Evolutionary conservation across 306 rosid genomes (phyloP).

Genomic region (Quercus bicolor): DNA sequence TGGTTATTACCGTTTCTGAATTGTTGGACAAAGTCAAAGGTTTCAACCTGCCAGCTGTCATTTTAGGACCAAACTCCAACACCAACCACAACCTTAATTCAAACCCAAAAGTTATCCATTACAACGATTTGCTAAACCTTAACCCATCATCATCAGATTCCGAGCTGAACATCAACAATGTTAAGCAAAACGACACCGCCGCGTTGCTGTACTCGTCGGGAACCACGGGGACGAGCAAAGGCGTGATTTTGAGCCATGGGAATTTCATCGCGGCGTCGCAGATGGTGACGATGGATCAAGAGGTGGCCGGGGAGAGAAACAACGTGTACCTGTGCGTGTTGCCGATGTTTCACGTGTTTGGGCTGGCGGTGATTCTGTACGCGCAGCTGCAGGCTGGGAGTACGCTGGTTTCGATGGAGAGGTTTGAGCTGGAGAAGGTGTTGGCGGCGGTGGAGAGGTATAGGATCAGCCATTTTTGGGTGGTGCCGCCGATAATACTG

Average conservation of each 20-base stretch:
- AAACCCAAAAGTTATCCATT: constrained; percentile 17
- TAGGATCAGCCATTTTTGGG: constrained; percentile 64
- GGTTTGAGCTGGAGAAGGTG: constrained; percentile 51
- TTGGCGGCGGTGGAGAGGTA: constrained; percentile 55
- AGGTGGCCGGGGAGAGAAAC: constrained; percentile 26
- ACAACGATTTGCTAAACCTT: constrained; percentile 39
- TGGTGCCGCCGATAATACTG: constrained; percentile 79
- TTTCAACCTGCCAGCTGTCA: constrained; percentile 50
- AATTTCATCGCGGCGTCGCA: constrained; percentile 63
- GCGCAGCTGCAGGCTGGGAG: constrained; percentile 58
- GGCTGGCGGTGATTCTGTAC: constrained; percentile 48
- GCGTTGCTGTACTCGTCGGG: constrained; percentile 83
- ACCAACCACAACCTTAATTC: neutral
- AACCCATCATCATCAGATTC: constrained; percentile 27
- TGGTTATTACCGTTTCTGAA: constrained; percentile 61
- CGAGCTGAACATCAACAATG: constrained; percentile 38
- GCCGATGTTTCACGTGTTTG: constrained; percentile 92
- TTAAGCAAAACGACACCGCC: constrained; percentile 69
- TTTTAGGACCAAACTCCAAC: constrained; percentile 27
- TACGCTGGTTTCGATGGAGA: constrained; percentile 46
- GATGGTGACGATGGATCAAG: constrained; percentile 66
- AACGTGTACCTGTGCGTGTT: constrained; percentile 56
- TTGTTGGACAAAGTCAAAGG: constrained; percentile 55
- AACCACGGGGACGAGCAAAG: constrained; percentile 83
- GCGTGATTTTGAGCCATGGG: constrained; percentile 65